A percentile compares a stretch with the other conserved stretches of the same genome.
phyloP scores from a whole-genome alignment of 2,329 filamentous ascomycete species.

The Bipolaris oryzae region DNA sequence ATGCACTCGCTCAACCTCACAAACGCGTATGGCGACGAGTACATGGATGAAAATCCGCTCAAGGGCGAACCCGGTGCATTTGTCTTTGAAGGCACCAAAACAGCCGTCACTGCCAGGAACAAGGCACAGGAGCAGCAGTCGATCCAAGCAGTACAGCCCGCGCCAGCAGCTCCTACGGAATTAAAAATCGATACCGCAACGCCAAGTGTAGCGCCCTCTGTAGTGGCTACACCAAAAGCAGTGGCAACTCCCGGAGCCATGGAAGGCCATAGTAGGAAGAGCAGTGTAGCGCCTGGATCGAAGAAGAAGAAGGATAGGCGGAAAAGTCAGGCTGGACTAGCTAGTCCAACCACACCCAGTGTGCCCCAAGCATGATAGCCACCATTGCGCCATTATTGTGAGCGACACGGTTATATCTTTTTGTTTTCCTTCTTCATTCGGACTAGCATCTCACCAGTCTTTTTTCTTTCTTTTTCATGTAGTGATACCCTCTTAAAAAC shows the following conservation, averaged over 20 bases:
- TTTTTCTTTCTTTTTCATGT: background rate
- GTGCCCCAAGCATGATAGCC: conserved; percentile 5
- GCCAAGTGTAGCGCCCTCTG: conserved; percentile 36
- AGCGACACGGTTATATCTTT: background rate
- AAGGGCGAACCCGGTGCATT: conserved; percentile 68
- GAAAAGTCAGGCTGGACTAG: conserved; percentile 46
- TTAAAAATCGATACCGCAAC: conserved; percentile 29
- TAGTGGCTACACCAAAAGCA: conserved; percentile 38
- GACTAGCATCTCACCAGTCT: background rate
- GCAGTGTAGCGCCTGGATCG: conserved; percentile 33
- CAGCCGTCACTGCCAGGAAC: conserved; percentile 50
- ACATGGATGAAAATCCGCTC: conserved; percentile 68
- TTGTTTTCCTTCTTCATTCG: background rate
- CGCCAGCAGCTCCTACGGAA: conserved; percentile 20
- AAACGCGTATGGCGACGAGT: conserved; percentile 63
- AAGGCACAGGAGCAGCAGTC: conserved; percentile 40
- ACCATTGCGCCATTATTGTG: background rate
- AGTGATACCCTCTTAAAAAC: conserved; percentile 14
- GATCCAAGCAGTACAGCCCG: conserved; percentile 18
- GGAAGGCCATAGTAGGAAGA: conserved; percentile 32
- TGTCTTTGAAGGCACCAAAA: conserved; percentile 57
- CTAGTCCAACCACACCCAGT: conserved; percentile 43
- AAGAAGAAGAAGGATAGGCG: conserved; percentile 44
- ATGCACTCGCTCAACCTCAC: conserved; percentile 58
- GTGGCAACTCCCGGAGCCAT: conserved; percentile 23